Percentiles rank a stretch among this genome's conserved stretches.
Evolutionary conservation across 345 rosid genomes (phyloP).

Genomic region (Boechera stricta): DNA sequence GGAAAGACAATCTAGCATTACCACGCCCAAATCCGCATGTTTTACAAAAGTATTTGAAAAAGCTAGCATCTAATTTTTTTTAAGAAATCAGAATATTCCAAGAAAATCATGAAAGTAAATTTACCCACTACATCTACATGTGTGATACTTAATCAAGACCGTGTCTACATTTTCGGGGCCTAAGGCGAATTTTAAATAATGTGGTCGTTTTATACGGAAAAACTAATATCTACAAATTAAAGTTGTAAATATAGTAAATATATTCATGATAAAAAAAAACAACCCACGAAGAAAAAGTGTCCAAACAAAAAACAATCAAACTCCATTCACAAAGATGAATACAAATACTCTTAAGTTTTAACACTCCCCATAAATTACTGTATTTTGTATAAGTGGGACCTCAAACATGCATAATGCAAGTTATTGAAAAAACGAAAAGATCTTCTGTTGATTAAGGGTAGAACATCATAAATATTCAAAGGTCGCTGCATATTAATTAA

Average conservation of each 20-base stretch:
- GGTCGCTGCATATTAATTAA: constrained; percentile 19
- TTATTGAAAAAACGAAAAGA: not conserved
- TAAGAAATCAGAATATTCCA: constrained; percentile 26
- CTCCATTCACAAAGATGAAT: no score
- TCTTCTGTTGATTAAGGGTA: not conserved
- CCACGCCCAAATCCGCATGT: constrained; percentile 35
- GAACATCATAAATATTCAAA: constrained; percentile 1
- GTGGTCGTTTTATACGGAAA: not conserved
- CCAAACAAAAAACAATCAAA: no score
- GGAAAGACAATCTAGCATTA: constrained; percentile 34
- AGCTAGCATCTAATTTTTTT: not conserved
- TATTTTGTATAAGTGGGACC: no score
- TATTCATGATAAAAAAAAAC: no score
- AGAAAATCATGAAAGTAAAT: constrained; percentile 1
- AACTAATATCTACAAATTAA: no score
- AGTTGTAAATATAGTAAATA: no score
- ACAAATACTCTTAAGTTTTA: no score
- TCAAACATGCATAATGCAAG: no score
- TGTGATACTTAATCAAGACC: not conserved
- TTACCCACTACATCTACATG: not conserved
- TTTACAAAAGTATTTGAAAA: constrained; percentile 21
- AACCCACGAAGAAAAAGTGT: no score
- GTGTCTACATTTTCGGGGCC: not conserved
- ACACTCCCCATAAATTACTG: no score
- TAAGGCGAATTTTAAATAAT: not conserved